Base-by-base conservation (phyloP, 108 stramenopile genomes). In the Mayamaea pseudoterrestris region DNA sequence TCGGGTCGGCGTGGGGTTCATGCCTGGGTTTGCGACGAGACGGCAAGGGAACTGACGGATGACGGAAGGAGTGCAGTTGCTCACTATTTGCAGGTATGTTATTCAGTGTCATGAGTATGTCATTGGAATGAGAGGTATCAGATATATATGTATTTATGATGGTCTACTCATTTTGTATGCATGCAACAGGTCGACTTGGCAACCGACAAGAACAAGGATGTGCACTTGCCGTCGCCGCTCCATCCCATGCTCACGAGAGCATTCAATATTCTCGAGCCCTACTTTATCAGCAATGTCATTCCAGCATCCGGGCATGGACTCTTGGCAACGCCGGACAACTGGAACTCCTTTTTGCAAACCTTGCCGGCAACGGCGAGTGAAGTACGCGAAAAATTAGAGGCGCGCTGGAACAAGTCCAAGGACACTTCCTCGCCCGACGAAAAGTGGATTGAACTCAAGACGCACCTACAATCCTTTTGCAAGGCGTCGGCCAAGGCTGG, bases 1-100 rank as follows among this genome's bases (percentile, higher is more conserved):
- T 94, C 93, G 3, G 98, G 98, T 13, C 82, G 98, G 29, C 93
- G 98, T 60, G 98, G 98, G n/a, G 90, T 99, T 48, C 98, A 99
- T 66, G 96, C 95, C 55, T 99, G 98, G 98, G 94, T 99, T 16
- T 90, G 90, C 55, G 98, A 99, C 52, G 81, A 82, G 35, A 32
- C 41, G 13, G 97, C 97, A 0, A 65, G 97, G 32, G 64, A 36
- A 43, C 77, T 99, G 16, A 59, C 77, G 11, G 92, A 99, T 65
- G 94, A 95, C 35, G 97, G 76, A 35, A 66, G 98, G 47, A 65
- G 77, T 29, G 95, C 96, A 3, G 80, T 99, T 16, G 97, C 96
- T 12, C 64, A 74, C 14, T 99, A 98, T 75, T 86, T 98, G 61
- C 90, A 93, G 78, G 91, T 97, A 49, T 47, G 73, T 46, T 9